Evolutionary conservation across 495 filamentous ascomycete genomes (phyloP).

Genomic region (Hyaloscypha hepaticicola): DNA sequence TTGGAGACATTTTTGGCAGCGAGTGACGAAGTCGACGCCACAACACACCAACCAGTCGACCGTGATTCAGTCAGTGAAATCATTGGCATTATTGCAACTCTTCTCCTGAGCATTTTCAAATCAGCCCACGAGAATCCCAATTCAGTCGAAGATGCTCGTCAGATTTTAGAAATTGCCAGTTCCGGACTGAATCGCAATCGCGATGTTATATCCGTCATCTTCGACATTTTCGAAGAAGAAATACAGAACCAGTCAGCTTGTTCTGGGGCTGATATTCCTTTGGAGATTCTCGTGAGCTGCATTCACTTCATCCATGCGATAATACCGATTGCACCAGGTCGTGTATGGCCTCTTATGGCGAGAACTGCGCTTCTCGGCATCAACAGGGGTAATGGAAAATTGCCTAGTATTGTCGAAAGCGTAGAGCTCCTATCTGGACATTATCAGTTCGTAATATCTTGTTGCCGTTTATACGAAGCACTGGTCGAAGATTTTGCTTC

Average conservation of each 20-base stretch:
- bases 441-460: constrained; percentile 74
- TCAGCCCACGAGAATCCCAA: neutral
- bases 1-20: constrained; percentile 51
- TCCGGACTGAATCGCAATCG: constrained; percentile 68
- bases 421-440: constrained; percentile 72
- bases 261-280: constrained; percentile 47
- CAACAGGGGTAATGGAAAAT: constrained; percentile 67
- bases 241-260: constrained; percentile 43
- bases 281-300: constrained; percentile 69
- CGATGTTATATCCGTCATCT: constrained; percentile 78
- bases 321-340: constrained; percentile 66
- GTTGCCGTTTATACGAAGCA: constrained; percentile 68
- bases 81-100: constrained; percentile 58
- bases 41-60: constrained; percentile 38
- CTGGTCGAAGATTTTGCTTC: constrained; percentile 73
- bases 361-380: constrained; percentile 73
- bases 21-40: constrained; percentile 39
- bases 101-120: constrained; percentile 34
- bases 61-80: constrained; percentile 60
- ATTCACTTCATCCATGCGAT: constrained; percentile 75
- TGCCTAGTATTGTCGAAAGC: constrained; percentile 70
- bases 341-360: constrained; percentile 87
- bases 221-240: constrained; percentile 79
- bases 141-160: constrained; percentile 36
- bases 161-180: constrained; percentile 67